Evolutionary conservation across 2,329 filamentous ascomycete genomes (phyloP).

Genomic region (Neoarthrinium moseri): DNA sequence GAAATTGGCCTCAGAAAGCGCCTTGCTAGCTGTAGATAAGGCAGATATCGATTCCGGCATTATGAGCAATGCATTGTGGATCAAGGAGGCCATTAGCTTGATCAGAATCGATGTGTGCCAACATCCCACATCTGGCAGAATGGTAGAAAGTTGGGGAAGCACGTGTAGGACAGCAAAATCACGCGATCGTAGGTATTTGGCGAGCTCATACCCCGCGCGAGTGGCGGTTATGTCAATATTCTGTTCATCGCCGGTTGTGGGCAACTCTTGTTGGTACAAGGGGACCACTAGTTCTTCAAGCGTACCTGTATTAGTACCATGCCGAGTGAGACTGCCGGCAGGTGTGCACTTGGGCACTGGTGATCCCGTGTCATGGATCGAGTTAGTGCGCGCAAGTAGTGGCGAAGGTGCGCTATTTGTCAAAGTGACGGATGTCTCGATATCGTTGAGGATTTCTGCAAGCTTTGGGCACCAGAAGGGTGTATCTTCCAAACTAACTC

Average conservation of each 20-base stretch:
- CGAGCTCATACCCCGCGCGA: conserved; percentile 7
- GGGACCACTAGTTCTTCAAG: background rate
- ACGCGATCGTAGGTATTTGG: conserved; percentile 7
- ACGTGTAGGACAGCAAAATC: conserved; percentile 3
- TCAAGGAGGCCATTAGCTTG: conserved; percentile 6
- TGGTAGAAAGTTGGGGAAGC: background rate
- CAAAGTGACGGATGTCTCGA: background rate
- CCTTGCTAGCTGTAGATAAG: background rate
- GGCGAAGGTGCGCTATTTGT: background rate
- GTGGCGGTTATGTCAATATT: background rate
- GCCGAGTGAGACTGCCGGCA: background rate
- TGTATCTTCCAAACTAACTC: background rate
- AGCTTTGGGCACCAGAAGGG: background rate
- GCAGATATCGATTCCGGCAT: background rate
- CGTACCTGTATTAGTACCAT: background rate
- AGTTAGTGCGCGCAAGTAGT: background rate
- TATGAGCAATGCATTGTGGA: conserved; percentile 1
- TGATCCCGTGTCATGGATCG: background rate
- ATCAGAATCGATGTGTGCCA: conserved; percentile 1
- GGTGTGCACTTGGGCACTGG: background rate
- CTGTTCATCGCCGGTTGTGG: background rate
- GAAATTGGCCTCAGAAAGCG: background rate
- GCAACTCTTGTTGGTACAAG: background rate
- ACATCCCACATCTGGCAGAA: conserved; percentile 5
- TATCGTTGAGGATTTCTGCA: background rate